Evolutionary conservation across 805 yeast species (phyloP), one percentile per base, ranked within the genome.

Genomic region (Sugiyamaella floridensis): DNA sequence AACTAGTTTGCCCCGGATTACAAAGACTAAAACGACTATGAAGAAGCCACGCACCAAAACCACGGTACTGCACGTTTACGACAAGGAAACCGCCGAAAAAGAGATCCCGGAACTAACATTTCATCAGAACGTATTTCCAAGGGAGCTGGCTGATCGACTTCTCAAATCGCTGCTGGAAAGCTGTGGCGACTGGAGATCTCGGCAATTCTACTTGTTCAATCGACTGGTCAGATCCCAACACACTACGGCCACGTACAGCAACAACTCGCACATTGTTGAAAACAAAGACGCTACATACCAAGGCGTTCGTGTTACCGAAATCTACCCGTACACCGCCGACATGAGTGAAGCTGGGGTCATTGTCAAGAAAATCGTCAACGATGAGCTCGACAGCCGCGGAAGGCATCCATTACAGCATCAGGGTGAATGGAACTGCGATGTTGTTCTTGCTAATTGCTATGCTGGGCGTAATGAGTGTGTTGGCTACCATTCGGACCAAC

Each of bases 401-500:
- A 61, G 56, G 0, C 58, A 71, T 29, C 72, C 73, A 1, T 76
- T 66, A 48, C 81, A 81, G 56, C 55, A 58, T 26, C 57, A 57
- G 34, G 51, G 63, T 56, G 61, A 61, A 8, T 85, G 89, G 89
- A 59, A 59, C 2, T 79, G 79, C 14, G 76, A 77, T 51, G 65
- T 78, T 11, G 79, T 81, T 19, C 73, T 84, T 3, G 77, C 78
- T 16, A 86, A 86, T 59, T 68, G 71, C 50, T 86, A 80, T 65
- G 76, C 74, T 6, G 67, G 70, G 4, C 72, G 76, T 8, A 67
- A 71, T 4, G 77, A 77, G 54, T 72, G 80, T 55, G 73, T 86
- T 32, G 89, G 84, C 48, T 85, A 83, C 80, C 95, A 86, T 64
- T 81, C 89, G 1, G 95, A 86, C 65, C 76, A 86, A 52, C 64